Conservation (phyloP, 345 rosid species). For the Toxicodendron radicans region DNA sequence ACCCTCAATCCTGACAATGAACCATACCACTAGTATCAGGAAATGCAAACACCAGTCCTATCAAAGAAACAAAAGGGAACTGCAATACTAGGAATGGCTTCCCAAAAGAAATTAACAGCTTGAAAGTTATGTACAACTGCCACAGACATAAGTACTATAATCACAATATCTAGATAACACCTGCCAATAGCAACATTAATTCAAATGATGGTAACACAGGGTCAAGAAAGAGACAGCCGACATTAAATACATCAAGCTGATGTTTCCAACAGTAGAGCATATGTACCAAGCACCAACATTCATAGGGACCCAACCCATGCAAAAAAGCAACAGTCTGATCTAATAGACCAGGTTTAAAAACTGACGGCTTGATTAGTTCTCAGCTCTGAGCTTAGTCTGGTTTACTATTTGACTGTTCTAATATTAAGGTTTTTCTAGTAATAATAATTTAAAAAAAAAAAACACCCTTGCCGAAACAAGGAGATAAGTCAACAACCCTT, state of each 20-base stretch:
- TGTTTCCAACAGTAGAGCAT: not conserved
- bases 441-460: no score
- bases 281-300: not conserved
- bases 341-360: no score
- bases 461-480: no score
- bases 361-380: no score
- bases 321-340: not conserved
- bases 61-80: not conserved
- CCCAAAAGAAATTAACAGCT: not conserved
- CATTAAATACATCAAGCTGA: not conserved
- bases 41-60: slow-evolving; percentile 10
- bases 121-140: not conserved
- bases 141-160: not conserved
- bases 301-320: not conserved
- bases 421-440: no score
- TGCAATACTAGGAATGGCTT: not conserved
- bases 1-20: slow-evolving; percentile 77
- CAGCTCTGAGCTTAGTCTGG: no score
- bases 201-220: not conserved
- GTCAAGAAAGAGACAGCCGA: not conserved
- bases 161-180: not conserved
- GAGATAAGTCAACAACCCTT: no score
- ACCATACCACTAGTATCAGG: not conserved
- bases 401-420: no score
- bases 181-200: not conserved